Conservation (phyloP, 495 filamentous ascomycete species). For the Trichocladium antarcticum region DNA sequence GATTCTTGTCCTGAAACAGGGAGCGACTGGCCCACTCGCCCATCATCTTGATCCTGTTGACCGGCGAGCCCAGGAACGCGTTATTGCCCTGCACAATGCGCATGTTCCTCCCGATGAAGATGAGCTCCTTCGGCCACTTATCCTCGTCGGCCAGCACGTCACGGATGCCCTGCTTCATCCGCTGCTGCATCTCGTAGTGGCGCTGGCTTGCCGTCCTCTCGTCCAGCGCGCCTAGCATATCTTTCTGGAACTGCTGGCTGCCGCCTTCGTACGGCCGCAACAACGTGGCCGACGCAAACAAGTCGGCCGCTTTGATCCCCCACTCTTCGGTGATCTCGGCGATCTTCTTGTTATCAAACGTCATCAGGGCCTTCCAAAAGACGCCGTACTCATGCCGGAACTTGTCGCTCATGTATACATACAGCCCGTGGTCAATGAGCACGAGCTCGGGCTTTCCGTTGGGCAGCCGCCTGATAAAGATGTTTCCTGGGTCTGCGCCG, state of each 20-base stretch:
- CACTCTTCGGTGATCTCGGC: conserved; percentile 55
- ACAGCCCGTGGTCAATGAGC: conserved; percentile 92
- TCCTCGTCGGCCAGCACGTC: conserved; percentile 79
- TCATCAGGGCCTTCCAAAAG: conserved; percentile 90
- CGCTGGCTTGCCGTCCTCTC: conserved; percentile 52
- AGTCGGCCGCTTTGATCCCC: conserved; percentile 79
- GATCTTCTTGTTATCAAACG: conserved; percentile 81
- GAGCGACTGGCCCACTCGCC: conserved; percentile 78
- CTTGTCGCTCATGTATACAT: conserved; percentile 74
- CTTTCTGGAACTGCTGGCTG: conserved; percentile 50
- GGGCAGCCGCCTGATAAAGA: conserved; percentile 81
- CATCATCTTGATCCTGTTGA: conserved; percentile 92
- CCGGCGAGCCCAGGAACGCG: conserved; percentile 74
- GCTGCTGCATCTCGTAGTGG: conserved; percentile 74
- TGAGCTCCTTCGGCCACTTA: conserved; percentile 84
- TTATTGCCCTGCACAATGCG: conserved; percentile 68
- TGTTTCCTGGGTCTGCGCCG: conserved; percentile 66
- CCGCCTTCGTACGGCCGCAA: conserved; percentile 86
- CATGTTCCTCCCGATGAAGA: conserved; percentile 93
- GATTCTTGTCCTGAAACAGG: conserved; percentile 50
- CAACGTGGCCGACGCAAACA: conserved; percentile 83
- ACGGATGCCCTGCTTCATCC: conserved; percentile 71
- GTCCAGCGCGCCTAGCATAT: conserved; percentile 42
- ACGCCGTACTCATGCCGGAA: conserved; percentile 82
- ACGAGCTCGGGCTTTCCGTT: conserved; percentile 77